Percentiles rank a stretch among this genome's conserved stretches.
Conservation (phyloP, 257 asterid species). For the Salvia rosmarinus region DNA sequence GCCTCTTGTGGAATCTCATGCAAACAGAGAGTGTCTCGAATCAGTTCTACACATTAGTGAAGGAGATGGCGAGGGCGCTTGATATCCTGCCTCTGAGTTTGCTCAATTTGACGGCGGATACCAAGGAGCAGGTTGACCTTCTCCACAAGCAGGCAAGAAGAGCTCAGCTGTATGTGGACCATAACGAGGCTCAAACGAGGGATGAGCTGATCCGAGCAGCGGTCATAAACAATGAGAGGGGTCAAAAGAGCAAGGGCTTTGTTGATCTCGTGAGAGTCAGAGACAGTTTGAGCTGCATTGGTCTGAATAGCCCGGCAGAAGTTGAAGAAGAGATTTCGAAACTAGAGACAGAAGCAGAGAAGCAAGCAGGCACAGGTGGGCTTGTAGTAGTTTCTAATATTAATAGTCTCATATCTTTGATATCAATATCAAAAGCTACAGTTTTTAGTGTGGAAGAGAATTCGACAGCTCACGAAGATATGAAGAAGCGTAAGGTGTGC, state of each 20-base stretch:
- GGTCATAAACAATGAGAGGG: slow-evolving; percentile 41
- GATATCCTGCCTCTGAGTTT: slow-evolving; percentile 78
- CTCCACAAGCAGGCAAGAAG: slow-evolving; percentile 77
- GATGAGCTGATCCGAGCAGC: slow-evolving; percentile 60
- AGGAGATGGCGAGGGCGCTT: slow-evolving; percentile 76
- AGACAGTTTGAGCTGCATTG: slow-evolving; percentile 52
- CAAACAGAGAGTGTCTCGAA: slow-evolving; percentile 61
- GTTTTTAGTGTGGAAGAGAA: slow-evolving; percentile 43
- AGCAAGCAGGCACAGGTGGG: slow-evolving; percentile 93
- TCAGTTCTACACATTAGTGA: slow-evolving; percentile 53
- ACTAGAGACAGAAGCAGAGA: slow-evolving; percentile 67
- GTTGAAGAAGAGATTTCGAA: slow-evolving; percentile 69
- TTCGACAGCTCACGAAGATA: slow-evolving; percentile 38
- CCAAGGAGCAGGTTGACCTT: slow-evolving; percentile 81
- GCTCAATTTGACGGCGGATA: slow-evolving; percentile 63
- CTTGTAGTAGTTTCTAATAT: slow-evolving; percentile 66
- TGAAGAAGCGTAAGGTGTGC: slow-evolving; percentile 47
- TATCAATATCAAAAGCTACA: slow-evolving; percentile 53
- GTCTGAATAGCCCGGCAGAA: slow-evolving; percentile 48
- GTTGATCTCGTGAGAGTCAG: slow-evolving; percentile 43
- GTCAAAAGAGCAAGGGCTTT: slow-evolving; percentile 45
- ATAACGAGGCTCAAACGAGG: slow-evolving; percentile 49
- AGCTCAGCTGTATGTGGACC: slow-evolving; percentile 50
- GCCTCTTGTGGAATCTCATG: slow-evolving; percentile 73
- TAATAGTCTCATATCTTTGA: slow-evolving; percentile 64